Percentiles rank a stretch among this genome's conserved stretches.
Conservation (phyloP, 805 yeast species). For the Pichia pseudocactophila region DNA sequence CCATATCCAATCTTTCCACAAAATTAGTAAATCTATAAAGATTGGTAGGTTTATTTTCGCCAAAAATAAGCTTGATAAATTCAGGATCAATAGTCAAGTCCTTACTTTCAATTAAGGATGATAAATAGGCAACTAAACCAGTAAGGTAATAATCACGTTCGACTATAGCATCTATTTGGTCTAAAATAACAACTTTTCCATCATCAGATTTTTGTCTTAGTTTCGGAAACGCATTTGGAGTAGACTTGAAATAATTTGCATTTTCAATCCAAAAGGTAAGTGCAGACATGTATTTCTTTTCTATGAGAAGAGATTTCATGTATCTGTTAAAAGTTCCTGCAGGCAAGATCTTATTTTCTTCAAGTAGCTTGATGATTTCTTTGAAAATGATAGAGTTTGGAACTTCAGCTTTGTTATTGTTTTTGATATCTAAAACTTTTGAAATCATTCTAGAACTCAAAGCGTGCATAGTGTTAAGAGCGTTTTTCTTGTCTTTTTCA, state of each 20-base stretch:
- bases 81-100: constrained; percentile 15
- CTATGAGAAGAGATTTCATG: constrained; percentile 17
- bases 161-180: constrained; percentile 1
- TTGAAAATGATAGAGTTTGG: constrained; percentile 18
- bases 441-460: constrained; percentile 6
- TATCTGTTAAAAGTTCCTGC: constrained; percentile 22
- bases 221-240: constrained; percentile 12
- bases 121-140: constrained; percentile 16
- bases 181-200: not conserved
- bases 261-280: constrained; percentile 23
- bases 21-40: not conserved
- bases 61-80: constrained; percentile 16
- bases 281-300: constrained; percentile 20
- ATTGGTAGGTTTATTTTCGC: not conserved
- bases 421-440: constrained; percentile 7
- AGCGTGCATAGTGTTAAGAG: not conserved
- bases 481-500: not conserved
- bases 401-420: constrained; percentile 11
- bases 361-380: constrained; percentile 16
- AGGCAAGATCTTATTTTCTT: constrained; percentile 16
- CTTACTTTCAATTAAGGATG: constrained; percentile 14
- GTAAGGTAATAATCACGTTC: constrained; percentile 8
- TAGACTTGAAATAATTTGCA: constrained; percentile 19
- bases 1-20: not conserved
- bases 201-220: no score